Evolutionary conservation across 805 yeast genomes (phyloP), one percentile per base, ranked within the genome.

Genomic region (Nakazawaea laoshanensis): DNA sequence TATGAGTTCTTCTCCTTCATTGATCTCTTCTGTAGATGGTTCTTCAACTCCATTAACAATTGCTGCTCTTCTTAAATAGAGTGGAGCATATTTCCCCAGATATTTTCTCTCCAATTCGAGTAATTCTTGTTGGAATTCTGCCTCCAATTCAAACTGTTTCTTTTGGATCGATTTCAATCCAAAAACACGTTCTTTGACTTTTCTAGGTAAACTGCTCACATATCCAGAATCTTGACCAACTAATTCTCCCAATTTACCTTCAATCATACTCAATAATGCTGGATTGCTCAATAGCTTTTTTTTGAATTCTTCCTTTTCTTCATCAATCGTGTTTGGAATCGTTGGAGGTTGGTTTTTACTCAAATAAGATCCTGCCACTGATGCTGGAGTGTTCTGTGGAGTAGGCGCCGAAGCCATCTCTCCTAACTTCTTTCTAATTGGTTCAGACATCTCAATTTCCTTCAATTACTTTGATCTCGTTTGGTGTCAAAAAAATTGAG

Each of bases 301-400:
- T 27, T 52, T 41, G 33, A 53, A 60, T 21, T 54, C 63, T 31
- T 45, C 45, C 31, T 62, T 79, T 43, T 74, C 82, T 53, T 87
- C 95, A 43, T 67, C 70, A 50, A 84, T 84, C 27, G 95, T 85
- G 33, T 65, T 58, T 18, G 85, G 76, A 32, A 77, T 72, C 20
- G 66, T 58, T 14, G 78, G 77, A 15, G 73, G 74, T 44, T 74
- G 68, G 32, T 67, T 67, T 36, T 68, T 63, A 52, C 70, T 75
- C 55, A 86, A 62, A 51, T 77, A 83, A 15, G 88, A 78, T 40
- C 75, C 77, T 26, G 85, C 68, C 23, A 80, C 83, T 22, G 89
- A 77, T 3, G 97, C 84, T 11, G 98, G 98, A 1, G 98, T 92
- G 67, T 92, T 92, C 54, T 92, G 98, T 4, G 98, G 98, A 1